Base-by-base conservation (phyloP, 2,329 filamentous ascomycete genomes). In the Talaromyces sp. region DNA sequence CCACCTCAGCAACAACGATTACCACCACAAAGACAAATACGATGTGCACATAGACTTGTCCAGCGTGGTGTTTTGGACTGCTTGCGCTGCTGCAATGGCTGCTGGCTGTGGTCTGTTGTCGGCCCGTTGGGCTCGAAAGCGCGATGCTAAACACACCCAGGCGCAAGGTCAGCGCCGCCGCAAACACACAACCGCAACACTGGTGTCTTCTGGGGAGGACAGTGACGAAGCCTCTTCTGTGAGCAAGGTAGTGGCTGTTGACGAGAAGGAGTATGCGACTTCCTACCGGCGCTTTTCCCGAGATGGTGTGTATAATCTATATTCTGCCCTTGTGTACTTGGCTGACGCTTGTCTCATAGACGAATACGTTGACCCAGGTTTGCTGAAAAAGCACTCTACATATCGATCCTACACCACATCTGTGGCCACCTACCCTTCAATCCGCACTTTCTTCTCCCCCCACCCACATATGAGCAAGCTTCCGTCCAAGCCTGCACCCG, bases 381-480 rank as follows among this genome's bases (percentile, higher is more conserved):
- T 97, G 12, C 81, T 97, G 62, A 88, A 83, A 72, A 89, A 92
- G 67, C 83, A 93, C 73, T 92, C 90, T 14, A 81, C 83, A 43
- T 81, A 88, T 66, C 83, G 83, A 68, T 82, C 86, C 5, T 96
- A 92, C 73, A 86, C 82, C n/a, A 92, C 92, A 2, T 81, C 80
- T 17, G 76, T 81, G 41, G 80, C 87, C 65, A 87, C 83, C 9
- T 97, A 97, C 72, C 83, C 86, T 1, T 84, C 82, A 32, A 82
- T 97, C 64, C 86, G 93, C 60, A 87, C 92, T 50, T 97, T 97
- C 74, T 92, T 89, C 75, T 85, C 88, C 60, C 85, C 85, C 58
- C 94, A 97, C 75, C 84, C 87, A 21, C 91, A 97, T 69, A 86
- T 88, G n/a, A 84, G 87, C 62, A 90, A 94, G 72, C 81, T 97